phyloP scores from a whole-genome alignment of 2,329 filamentous ascomycete genomes.

The Alternaria sp. region DNA sequence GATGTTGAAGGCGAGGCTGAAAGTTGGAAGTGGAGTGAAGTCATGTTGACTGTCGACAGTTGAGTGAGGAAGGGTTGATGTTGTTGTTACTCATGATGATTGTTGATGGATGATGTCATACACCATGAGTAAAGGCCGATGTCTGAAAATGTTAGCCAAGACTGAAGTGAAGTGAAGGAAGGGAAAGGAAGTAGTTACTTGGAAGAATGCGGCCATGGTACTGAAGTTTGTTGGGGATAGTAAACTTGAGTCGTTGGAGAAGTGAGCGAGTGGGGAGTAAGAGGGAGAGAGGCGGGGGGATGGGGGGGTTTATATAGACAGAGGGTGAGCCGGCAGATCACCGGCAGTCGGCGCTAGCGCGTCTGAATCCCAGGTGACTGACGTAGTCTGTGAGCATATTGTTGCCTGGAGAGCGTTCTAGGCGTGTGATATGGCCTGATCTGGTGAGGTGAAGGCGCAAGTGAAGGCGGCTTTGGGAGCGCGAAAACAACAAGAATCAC shows the following conservation, averaged over 20 bases:
- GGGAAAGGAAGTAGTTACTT: neutral
- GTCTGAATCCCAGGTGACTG: neutral
- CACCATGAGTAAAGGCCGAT: constrained; percentile 2
- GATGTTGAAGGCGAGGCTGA: neutral
- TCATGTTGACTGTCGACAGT: neutral
- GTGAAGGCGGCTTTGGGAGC: neutral
- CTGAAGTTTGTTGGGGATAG: neutral
- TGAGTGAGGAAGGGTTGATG: neutral
- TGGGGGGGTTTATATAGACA: constrained; percentile 1
- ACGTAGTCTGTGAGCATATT: neutral
- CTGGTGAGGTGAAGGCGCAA: neutral
- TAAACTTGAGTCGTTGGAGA: neutral
- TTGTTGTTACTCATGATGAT: neutral
- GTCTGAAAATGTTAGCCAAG: neutral
- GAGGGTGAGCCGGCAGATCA: neutral
- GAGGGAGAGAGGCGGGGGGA: neutral
- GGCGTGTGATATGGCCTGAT: neutral
- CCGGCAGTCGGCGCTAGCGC: neutral
- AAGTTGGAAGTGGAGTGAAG: neutral
- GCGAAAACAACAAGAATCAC: neutral
- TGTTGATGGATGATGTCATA: constrained; percentile 1
- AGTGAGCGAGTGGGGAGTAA: neutral
- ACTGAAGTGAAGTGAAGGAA: neutral
- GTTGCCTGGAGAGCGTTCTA: neutral
- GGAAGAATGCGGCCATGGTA: neutral